phyloP scores from a whole-genome alignment of 306 rosid species.

The Rosa chinensis region DNA sequence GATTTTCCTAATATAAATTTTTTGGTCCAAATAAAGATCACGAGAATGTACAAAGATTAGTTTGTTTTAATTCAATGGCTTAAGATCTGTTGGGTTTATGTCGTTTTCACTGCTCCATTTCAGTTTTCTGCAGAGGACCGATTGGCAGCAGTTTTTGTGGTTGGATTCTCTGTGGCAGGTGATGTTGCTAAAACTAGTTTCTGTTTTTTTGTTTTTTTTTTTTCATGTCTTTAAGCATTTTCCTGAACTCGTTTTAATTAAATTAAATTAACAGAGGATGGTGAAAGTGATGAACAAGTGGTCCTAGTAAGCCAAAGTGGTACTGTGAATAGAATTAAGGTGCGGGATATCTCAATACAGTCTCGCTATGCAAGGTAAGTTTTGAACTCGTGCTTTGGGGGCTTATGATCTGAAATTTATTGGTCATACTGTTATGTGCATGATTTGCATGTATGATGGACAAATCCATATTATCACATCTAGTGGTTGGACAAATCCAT shows the following conservation, averaged over 20 bases:
- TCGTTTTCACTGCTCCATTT: constrained; percentile 13
- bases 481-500: background rate
- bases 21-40: constrained; percentile 3
- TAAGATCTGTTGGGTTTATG: constrained; percentile 7
- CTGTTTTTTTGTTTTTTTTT: background rate
- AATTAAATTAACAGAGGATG: constrained; percentile 60
- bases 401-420: background rate
- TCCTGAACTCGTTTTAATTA: background rate
- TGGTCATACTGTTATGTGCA: background rate
- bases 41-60: background rate
- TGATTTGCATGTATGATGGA: background rate
- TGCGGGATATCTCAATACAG: constrained; percentile 91
- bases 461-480: background rate
- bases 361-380: constrained; percentile 90
- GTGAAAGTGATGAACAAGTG: constrained; percentile 98
- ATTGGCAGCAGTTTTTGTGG: constrained; percentile 89
- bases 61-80: background rate
- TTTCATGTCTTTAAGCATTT: background rate
- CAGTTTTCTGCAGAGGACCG: constrained; percentile 85
- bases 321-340: constrained; percentile 93
- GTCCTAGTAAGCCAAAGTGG: constrained; percentile 98
- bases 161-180: constrained; percentile 90
- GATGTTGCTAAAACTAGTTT: constrained; percentile 6
- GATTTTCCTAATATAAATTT: background rate
- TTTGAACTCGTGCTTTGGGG: background rate